Evolutionary conservation across 108 stramenopile species (phyloP).

Genomic region (Discostella pseudostelligera): DNA sequence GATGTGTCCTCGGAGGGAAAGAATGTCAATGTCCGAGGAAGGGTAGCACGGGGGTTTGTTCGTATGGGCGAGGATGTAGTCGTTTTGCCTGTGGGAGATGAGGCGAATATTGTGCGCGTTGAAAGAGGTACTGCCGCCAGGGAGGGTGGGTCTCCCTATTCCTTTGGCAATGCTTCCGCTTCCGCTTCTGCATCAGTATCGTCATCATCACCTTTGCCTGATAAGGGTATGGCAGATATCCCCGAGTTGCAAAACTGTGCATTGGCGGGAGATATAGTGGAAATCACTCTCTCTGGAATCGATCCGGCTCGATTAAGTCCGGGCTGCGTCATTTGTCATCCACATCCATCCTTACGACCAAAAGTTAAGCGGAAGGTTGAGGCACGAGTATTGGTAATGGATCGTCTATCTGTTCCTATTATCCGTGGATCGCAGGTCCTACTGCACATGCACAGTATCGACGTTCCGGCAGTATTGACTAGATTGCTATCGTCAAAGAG

Average conservation of each 20-base stretch:
- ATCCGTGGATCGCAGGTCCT: slow-evolving; percentile 74
- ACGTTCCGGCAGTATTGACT: slow-evolving; percentile 66
- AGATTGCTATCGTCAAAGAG: slow-evolving; percentile 46
- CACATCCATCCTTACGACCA: slow-evolving; percentile 54
- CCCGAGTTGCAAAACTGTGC: slow-evolving; percentile 52
- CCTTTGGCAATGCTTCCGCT: slow-evolving; percentile 7
- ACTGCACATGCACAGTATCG: slow-evolving; percentile 82
- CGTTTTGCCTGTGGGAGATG: slow-evolving; percentile 83
- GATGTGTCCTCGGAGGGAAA: slow-evolving; percentile 81
- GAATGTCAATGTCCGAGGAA: slow-evolving; percentile 67
- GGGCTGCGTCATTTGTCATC: slow-evolving; percentile 78
- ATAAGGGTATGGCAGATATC: slow-evolving; percentile 31
- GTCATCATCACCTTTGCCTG: slow-evolving; percentile 1
- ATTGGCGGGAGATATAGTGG: slow-evolving; percentile 88
- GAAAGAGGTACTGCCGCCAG: slow-evolving; percentile 63
- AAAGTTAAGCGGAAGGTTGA: slow-evolving; percentile 50
- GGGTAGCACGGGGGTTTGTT: slow-evolving; percentile 81
- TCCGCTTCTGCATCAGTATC: neutral
- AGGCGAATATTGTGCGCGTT: slow-evolving; percentile 61
- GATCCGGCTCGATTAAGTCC: slow-evolving; percentile 73
- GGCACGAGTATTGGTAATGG: slow-evolving; percentile 61
- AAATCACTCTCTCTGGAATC: slow-evolving; percentile 69
- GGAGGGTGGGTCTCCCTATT: slow-evolving; percentile 34
- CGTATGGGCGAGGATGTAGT: slow-evolving; percentile 61
- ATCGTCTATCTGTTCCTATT: slow-evolving; percentile 62